Evolutionary conservation across 2,329 filamentous ascomycete species (phyloP).

Genomic region (Hypoxylon sp.): DNA sequence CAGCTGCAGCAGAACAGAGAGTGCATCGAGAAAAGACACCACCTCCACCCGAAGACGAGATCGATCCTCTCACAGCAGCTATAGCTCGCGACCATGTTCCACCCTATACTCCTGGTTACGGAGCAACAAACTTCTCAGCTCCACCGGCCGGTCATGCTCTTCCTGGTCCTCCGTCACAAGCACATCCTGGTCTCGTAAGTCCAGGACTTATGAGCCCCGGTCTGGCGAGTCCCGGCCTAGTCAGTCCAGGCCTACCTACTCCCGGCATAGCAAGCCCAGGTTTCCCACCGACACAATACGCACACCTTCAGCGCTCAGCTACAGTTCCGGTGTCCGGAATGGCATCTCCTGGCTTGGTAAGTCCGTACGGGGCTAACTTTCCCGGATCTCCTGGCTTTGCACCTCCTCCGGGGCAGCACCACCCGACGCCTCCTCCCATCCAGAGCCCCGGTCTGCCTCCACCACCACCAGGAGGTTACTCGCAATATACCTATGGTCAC

Average conservation of each 20-base stretch:
- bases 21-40: slow-evolving; percentile 81
- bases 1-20: slow-evolving; percentile 76
- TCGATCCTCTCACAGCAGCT: slow-evolving; percentile 66
- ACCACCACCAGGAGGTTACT: slow-evolving; percentile 63
- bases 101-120: slow-evolving; percentile 59
- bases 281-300: slow-evolving; percentile 54
- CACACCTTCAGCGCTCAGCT: slow-evolving; percentile 54
- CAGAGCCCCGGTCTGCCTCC: slow-evolving; percentile 51
- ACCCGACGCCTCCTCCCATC: slow-evolving; percentile 45
- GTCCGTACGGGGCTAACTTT: slow-evolving; percentile 57
- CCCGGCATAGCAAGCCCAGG: slow-evolving; percentile 55
- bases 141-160: slow-evolving; percentile 53
- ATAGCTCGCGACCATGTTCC: slow-evolving; percentile 65
- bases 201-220: slow-evolving; percentile 31
- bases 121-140: slow-evolving; percentile 52
- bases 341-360: slow-evolving; percentile 52
- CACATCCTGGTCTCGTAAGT: slow-evolving; percentile 30
- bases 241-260: slow-evolving; percentile 47
- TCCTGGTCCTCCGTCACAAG: slow-evolving; percentile 48
- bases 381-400: slow-evolving; percentile 56
- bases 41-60: slow-evolving; percentile 70
- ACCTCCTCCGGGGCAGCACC: slow-evolving; percentile 43
- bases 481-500: slow-evolving; percentile 58
- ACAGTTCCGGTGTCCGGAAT: slow-evolving; percentile 58
- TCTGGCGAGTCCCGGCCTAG: slow-evolving; percentile 29